A percentile compares a stretch with the other conserved stretches of the same genome.
Evolutionary conservation across 371 early-diverging fungal species (phyloP).

Genomic region (Rhizomucor miehei): DNA sequence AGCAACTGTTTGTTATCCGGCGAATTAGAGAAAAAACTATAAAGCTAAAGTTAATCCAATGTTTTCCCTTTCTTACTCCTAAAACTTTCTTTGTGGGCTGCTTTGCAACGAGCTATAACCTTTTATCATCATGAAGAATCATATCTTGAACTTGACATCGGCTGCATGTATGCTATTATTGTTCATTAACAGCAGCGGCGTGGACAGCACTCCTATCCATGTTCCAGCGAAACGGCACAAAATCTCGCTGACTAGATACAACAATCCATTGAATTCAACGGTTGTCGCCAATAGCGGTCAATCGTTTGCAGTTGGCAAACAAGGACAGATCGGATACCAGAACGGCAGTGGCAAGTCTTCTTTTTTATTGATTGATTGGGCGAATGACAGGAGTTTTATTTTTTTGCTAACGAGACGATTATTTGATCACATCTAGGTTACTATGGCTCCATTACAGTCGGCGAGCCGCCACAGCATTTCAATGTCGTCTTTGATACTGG

Average conservation of each 20-base stretch:
- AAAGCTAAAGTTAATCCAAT: not conserved
- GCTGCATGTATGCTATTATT: not conserved
- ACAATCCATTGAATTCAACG: not conserved
- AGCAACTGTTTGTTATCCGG: not conserved
- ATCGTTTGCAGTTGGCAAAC: slow-evolving; percentile 15
- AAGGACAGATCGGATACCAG: slow-evolving; percentile 33
- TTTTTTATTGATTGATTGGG: too few relatives aligned
- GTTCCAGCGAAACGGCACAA: not conserved
- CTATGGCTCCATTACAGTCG: slow-evolving; percentile 60
- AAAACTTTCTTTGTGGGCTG: not conserved
- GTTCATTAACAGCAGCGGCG: not conserved
- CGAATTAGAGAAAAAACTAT: not conserved
- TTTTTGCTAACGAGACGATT: not conserved
- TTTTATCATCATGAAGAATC: not conserved
- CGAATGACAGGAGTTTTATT: not conserved
- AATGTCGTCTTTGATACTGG: slow-evolving; percentile 78
- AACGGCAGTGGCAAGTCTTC: slow-evolving; percentile 43
- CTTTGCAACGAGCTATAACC: not conserved
- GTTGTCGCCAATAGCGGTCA: not conserved
- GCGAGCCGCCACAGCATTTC: slow-evolving; percentile 67
- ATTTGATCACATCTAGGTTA: slow-evolving; percentile 36
- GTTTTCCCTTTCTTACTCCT: not conserved
- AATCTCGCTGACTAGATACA: not conserved
- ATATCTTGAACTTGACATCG: not conserved
- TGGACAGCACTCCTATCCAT: not conserved